phyloP scores from a whole-genome alignment of 805 yeast genomes.

The Spathaspora hagerdaliae region DNA sequence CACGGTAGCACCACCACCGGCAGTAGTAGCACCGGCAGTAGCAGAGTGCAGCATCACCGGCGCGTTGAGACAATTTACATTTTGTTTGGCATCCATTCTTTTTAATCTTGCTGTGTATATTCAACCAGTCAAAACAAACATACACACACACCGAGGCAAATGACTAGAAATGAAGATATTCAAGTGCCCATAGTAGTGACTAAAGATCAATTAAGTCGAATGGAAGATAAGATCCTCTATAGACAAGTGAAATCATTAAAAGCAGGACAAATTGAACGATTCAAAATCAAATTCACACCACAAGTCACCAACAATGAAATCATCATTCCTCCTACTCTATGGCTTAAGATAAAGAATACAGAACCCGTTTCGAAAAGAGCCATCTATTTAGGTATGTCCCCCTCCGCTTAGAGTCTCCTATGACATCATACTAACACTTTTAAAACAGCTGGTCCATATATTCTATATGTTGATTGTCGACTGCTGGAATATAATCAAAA shows the following conservation, averaged over 20 bases:
- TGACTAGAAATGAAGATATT: neutral
- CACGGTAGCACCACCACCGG: too few species aligned
- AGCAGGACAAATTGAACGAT: constrained; percentile 60
- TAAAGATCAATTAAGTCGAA: constrained; percentile 2
- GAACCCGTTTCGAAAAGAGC: constrained; percentile 76
- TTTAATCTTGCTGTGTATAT: too few species aligned
- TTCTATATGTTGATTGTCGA: constrained; percentile 77
- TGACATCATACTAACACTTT: neutral
- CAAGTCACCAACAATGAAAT: constrained; percentile 5
- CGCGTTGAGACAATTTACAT: too few species aligned
- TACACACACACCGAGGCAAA: too few species aligned
- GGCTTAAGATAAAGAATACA: constrained; percentile 61
- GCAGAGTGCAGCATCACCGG: too few species aligned
- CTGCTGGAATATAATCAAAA: constrained; percentile 60
- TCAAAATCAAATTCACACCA: constrained; percentile 47
- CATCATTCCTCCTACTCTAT: constrained; percentile 23
- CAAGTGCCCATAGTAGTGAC: constrained; percentile 4
- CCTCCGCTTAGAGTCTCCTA: neutral
- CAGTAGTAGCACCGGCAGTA: too few species aligned
- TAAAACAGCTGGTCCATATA: constrained; percentile 70
- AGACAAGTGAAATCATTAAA: constrained; percentile 43
- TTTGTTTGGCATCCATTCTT: too few species aligned
- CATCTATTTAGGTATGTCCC: constrained; percentile 48
- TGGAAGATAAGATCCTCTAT: constrained; percentile 21
- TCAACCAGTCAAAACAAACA: too few species aligned